Base-by-base conservation (phyloP, 257 asterid genomes). In the Solanum bukasovii region DNA sequence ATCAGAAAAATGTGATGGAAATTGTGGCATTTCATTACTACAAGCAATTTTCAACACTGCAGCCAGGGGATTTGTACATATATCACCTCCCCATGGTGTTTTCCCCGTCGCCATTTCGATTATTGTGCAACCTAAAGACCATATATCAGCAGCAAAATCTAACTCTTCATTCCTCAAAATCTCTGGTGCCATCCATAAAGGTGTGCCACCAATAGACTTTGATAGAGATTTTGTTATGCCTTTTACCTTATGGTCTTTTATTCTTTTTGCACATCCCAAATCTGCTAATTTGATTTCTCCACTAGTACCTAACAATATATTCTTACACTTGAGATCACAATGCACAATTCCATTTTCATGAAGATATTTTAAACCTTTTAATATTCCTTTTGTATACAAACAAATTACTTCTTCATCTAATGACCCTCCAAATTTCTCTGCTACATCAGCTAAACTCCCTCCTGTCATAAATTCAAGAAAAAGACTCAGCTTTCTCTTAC, bases 181-280 rank as follows among this genome's bases (percentile, higher is more conserved):
- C 72, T 94, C 97, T 0, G 97, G 97, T 56, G 96, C 96, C 96
- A 94, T 94, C 97, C 97, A 93, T 6, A 94, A 86, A 29, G 96
- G 97, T 3, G 94, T 93, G 37, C 97, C 97, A 27, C 93, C 95
- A 3, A 90, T 71, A 10, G 85, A 88, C 9, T 65, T 20, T 23
- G 73, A 65, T 2, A 67, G 74, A 29, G 83, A 44, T 42, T 46
- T 27, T 8, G 74, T 18, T 9, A 35, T 23, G 25, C 73, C 63
- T 4, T 85, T 85, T n/a, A 31, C 78, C 33, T 74, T 88, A 1
- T 14, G 63, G 20, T 75, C 81, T 42, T 21, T 61, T 6, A 88
- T 3, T 68, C 87, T 78, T 88, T 65, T 91, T 9, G 93, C 93
- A 75, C 93, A 92, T 18, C 97, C 97, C 25, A 94, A 92, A 88